Evolutionary conservation across 768 basidiomycete species (phyloP).

Genomic region (Pulveroboletus frians): DNA sequence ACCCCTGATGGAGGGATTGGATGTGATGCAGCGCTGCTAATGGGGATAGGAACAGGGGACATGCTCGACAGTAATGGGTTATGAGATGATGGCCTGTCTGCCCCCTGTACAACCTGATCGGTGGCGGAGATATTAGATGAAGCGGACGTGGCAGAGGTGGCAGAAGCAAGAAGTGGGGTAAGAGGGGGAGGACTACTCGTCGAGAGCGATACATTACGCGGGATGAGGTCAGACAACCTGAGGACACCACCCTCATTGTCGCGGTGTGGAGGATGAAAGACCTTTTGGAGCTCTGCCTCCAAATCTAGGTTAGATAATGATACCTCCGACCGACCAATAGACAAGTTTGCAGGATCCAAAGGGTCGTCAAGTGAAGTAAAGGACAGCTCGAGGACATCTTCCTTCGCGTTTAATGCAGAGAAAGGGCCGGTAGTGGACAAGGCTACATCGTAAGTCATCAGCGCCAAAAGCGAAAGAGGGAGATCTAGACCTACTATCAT

Average conservation of each 20-base stretch:
- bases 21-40: background rate
- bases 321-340: constrained; percentile 35
- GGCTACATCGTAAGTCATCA: constrained; percentile 9
- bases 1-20: constrained; percentile 11
- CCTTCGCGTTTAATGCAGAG: constrained; percentile 17
- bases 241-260: constrained; percentile 10
- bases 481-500: constrained; percentile 12
- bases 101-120: constrained; percentile 8
- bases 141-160: constrained; percentile 12
- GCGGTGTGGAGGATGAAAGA: constrained; percentile 11
- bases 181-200: constrained; percentile 27
- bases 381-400: constrained; percentile 22
- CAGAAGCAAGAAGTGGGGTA: constrained; percentile 18
- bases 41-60: background rate
- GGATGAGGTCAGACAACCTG: constrained; percentile 25
- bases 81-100: background rate
- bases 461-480: background rate
- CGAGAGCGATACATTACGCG: constrained; percentile 18
- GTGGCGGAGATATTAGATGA: constrained; percentile 15
- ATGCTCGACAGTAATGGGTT: constrained; percentile 3
- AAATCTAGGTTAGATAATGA: constrained; percentile 31
- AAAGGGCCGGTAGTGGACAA: constrained; percentile 20
- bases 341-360: constrained; percentile 29
- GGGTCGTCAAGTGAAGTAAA: constrained; percentile 29
- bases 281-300: constrained; percentile 28